phyloP scores from a whole-genome alignment of 352 stramenopile species.

The Phytopythium mirpurense region DNA sequence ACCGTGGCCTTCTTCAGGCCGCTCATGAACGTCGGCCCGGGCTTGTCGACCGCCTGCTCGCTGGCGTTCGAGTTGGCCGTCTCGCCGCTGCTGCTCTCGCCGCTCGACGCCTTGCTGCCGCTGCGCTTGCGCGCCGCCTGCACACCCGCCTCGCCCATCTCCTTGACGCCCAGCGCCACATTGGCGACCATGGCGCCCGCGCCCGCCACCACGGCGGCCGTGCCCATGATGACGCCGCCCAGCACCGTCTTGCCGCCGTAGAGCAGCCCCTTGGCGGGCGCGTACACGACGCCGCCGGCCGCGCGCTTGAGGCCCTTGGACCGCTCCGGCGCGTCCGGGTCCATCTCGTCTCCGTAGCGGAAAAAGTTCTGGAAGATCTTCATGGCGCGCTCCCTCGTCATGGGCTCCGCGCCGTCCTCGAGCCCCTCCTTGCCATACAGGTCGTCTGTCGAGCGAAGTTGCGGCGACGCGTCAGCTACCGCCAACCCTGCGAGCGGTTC shows the following conservation, averaged over 20 bases:
- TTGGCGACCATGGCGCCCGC: conserved; percentile 81
- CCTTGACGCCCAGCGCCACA: conserved; percentile 75
- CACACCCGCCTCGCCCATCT: conserved; percentile 85
- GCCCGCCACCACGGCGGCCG: conserved; percentile 66
- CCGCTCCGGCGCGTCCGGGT: conserved; percentile 70
- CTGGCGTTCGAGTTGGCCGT: conserved; percentile 16
- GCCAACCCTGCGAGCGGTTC: no score
- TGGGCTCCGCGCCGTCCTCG: conserved; percentile 75
- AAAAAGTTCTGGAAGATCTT: conserved; percentile 87
- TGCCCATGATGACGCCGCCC: conserved; percentile 80
- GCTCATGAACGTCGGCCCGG: conserved; percentile 72
- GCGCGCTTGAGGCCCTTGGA: conserved; percentile 76
- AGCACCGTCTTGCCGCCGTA: conserved; percentile 84
- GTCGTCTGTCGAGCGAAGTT: conserved; percentile 59
- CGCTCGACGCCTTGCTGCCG: conserved; percentile 40
- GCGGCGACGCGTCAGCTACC: not conserved
- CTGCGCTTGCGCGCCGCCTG: conserved; percentile 63
- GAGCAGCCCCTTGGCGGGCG: conserved; percentile 70
- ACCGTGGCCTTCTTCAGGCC: conserved; percentile 85
- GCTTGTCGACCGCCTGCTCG: conserved; percentile 57
- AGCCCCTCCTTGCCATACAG: conserved; percentile 92
- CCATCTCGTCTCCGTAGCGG: conserved; percentile 80
- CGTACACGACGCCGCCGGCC: conserved; percentile 75
- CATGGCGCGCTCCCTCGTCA: conserved; percentile 80
- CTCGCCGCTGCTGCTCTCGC: conserved; percentile 22